A percentile compares a stretch with the other conserved stretches of the same genome.
phyloP scores from a whole-genome alignment of 2,329 filamentous ascomycete species.

The Colletotrichum aenigma region DNA sequence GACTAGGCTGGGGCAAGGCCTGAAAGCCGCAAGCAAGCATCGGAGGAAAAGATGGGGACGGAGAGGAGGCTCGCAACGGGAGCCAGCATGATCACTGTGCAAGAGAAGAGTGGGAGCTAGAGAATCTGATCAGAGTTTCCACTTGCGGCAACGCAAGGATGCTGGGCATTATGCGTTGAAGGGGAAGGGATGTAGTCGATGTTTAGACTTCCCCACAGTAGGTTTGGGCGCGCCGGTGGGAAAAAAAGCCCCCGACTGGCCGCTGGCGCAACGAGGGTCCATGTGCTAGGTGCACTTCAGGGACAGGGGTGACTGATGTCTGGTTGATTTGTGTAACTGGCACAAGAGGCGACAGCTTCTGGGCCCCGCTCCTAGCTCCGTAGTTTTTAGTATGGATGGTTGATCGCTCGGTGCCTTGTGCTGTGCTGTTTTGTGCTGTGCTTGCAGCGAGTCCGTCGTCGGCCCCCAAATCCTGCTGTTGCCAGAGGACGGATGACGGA shows the following conservation, averaged over 20 bases:
- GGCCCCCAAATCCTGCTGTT: not conserved
- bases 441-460: not conserved
- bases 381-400: not conserved
- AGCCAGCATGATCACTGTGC: conserved; percentile 28
- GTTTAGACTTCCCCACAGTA: conserved; percentile 37
- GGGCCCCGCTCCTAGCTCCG: not conserved
- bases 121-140: conserved; percentile 32
- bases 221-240: conserved; percentile 30
- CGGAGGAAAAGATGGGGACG: conserved; percentile 18
- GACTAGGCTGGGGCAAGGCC: conserved; percentile 14
- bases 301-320: conserved; percentile 13
- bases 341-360: conserved; percentile 22
- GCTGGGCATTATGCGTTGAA: conserved; percentile 38
- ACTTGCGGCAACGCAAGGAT: conserved; percentile 32
- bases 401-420: conserved; percentile 24
- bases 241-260: conserved; percentile 28
- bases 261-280: conserved; percentile 14
- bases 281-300: not conserved
- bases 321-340: conserved; percentile 23
- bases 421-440: not conserved
- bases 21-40: conserved; percentile 18
- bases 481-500: not conserved
- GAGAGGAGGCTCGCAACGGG: conserved; percentile 27
- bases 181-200: conserved; percentile 29
- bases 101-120: conserved; percentile 19